Evolutionary conservation across 169 alveolate species (phyloP).

Genomic region (Theileria orientalis): DNA sequence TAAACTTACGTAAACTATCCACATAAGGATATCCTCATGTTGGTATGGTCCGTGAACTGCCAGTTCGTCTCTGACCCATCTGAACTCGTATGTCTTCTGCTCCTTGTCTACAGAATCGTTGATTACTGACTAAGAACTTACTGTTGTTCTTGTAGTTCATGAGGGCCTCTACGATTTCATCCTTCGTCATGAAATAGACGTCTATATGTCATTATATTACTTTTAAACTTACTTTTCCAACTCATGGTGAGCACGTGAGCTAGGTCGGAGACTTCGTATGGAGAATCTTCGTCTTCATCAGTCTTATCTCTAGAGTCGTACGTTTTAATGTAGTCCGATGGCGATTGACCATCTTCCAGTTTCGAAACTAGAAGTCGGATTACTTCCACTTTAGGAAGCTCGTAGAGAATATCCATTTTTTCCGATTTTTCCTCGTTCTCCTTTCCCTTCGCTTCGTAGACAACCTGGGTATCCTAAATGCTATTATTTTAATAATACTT

Average conservation of each 20-base stretch:
- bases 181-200: constrained; percentile 61
- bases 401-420: constrained; percentile 32
- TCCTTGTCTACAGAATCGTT: not conserved
- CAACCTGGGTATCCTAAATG: constrained; percentile 3
- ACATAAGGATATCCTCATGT: constrained; percentile 40
- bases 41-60: constrained; percentile 48
- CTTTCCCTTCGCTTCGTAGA: not conserved
- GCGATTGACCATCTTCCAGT: constrained; percentile 52
- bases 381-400: constrained; percentile 32
- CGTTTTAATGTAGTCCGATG: constrained; percentile 28
- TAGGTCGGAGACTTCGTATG: constrained; percentile 39
- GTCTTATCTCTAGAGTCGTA: not conserved
- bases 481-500: not conserved
- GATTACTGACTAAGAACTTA: not conserved
- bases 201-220: not conserved
- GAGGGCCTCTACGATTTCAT: constrained; percentile 41
- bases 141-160: constrained; percentile 14
- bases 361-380: constrained; percentile 24
- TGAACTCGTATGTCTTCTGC: constrained; percentile 38
- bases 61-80: constrained; percentile 40
- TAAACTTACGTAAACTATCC: constrained; percentile 43
- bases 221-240: constrained; percentile 32
- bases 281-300: constrained; percentile 3
- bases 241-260: constrained; percentile 56
- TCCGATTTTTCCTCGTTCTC: not conserved